Evolutionary conservation across 2,329 filamentous ascomycete species (phyloP), one percentile per base, ranked within the genome.

Genomic region (Nemania abortiva): DNA sequence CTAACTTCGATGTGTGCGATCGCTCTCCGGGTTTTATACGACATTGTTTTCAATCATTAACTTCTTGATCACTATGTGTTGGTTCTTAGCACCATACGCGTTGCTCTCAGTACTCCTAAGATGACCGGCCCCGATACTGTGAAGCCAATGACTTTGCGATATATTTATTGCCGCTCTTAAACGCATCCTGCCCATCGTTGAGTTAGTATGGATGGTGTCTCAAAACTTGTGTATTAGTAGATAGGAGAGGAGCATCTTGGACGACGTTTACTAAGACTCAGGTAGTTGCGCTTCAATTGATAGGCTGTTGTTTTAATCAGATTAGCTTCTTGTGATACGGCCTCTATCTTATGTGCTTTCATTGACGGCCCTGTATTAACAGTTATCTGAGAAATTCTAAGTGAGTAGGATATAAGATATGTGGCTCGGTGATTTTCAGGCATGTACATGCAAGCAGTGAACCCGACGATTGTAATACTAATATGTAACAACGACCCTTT

Each of bases 191-290:
- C 29, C 15, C 45, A n/a, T 9, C 39, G 18, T 53, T 29, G 22
- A 27, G 7, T 47, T 4, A n/a, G 47, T 49, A 15, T 22, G 11
- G 22, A 11, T 22, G 24, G 9, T 49, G 18, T 11, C 15, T 22
- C 3, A 52, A 37, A 54, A 58, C 37, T 15, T 10, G 27, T 69
- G 58, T 69, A 54, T 39, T 45, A 6, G 42, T 39, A 61, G 29
- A 53, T 15, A 56, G 53, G 34, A 52, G 2, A 27, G 34, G 10
- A 39, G 9, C 22, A 58, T 34, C 49, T 20, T 31, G 24, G 20
- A 22, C 24, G 18, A 29, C n/a, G 3, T 24, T 22, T 45, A 29
- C 24, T 39, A 11, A 18, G 20, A 11, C 24, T 1, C 15, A n/a
- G 6, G 18, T 53, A 6, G 37, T 22, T 6, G 10, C 55, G 13